Evolutionary conservation across 2,329 filamentous ascomycete species (phyloP), one percentile per base, ranked within the genome.

Genomic region (Pyricularia grisea): DNA sequence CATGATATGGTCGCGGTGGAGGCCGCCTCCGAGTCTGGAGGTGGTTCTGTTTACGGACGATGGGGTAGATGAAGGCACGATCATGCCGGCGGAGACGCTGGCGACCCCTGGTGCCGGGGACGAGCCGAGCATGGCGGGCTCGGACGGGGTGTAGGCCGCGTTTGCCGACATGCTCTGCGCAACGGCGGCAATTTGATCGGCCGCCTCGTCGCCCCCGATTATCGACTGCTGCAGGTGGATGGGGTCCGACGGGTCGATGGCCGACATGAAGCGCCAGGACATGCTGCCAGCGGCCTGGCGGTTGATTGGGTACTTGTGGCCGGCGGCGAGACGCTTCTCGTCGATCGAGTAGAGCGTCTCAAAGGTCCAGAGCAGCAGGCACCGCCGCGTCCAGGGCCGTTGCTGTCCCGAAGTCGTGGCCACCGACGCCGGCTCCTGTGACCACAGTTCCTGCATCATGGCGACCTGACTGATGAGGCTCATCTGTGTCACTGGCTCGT

Each of bases 371-470:
- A 90, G 81, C 68, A 90, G 81, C 69, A 89, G 83, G 42, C 81
- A 83, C 67, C 87, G 84, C n/a, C 86, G 83, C 11, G 80, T 83
- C 85, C 86, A 89, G 73, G 79, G 76, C 67, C 73, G 72, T 63
- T 69, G 68, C 69, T 63, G 42, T n/a, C 42, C 42, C 17, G 42
- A 5, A 1, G 42, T 50, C 3, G 42, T 50, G 42, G 17, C 42
- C 20, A 10, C 9, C 17, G 42, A 50, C 14, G 17, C 2, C 17
- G 82, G 82, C 4, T 84, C 77, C 14, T 80, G 78, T 3, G 86
- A 89, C 82, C 84, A 88, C 50, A 90, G 81, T 79, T 90, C 88
- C 75, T 90, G 88, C 75, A 88, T 87, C 87, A 90, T 90, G 75
- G 86, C 86, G 65, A 89, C 86, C 75, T 85, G 84, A 72, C 83